Evolutionary conservation across 768 basidiomycete species (phyloP).

Genomic region (Mycena venus): DNA sequence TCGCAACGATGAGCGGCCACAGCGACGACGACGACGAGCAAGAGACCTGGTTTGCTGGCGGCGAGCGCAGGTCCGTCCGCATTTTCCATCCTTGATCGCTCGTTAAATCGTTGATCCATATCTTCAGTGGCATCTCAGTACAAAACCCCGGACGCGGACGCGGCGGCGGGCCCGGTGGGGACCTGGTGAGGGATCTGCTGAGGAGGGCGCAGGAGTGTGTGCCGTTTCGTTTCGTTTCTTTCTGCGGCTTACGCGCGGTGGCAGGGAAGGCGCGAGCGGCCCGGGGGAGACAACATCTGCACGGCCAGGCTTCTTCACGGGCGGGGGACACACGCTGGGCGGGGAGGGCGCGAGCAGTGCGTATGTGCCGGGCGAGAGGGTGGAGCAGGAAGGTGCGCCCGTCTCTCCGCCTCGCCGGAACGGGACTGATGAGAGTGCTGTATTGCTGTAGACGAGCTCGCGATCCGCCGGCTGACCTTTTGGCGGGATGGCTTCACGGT

Average conservation of each 20-base stretch:
- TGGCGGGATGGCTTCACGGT: conserved; percentile 84
- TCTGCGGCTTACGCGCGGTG: not conserved
- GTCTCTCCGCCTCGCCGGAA: too few relatives aligned
- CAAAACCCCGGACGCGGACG: conserved; percentile 68
- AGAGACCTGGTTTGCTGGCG: conserved; percentile 76
- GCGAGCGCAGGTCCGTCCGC: conserved; percentile 70
- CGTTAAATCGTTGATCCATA: not conserved
- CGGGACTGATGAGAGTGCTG: too few relatives aligned
- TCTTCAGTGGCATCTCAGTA: conserved; percentile 72
- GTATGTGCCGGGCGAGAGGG: conserved; percentile 65
- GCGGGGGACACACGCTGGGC: conserved; percentile 74
- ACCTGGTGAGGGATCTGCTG: conserved; percentile 65
- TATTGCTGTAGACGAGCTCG: conserved; percentile 41
- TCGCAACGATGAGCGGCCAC: conserved; percentile 22
- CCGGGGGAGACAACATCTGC: not conserved
- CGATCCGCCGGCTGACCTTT: conserved; percentile 73
- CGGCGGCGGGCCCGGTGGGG: conserved; percentile 39
- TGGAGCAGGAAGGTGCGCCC: not conserved
- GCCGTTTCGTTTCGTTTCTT: not conserved
- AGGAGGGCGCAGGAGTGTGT: conserved; percentile 70
- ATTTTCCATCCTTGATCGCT: not conserved
- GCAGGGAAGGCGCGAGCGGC: conserved; percentile 22
- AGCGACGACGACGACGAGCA: conserved; percentile 54
- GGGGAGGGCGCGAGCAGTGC: conserved; percentile 72
- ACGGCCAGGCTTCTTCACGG: conserved; percentile 51